Base-by-base conservation (phyloP, 2,329 filamentous ascomycete species). In the Aspergillus sp. region DNA sequence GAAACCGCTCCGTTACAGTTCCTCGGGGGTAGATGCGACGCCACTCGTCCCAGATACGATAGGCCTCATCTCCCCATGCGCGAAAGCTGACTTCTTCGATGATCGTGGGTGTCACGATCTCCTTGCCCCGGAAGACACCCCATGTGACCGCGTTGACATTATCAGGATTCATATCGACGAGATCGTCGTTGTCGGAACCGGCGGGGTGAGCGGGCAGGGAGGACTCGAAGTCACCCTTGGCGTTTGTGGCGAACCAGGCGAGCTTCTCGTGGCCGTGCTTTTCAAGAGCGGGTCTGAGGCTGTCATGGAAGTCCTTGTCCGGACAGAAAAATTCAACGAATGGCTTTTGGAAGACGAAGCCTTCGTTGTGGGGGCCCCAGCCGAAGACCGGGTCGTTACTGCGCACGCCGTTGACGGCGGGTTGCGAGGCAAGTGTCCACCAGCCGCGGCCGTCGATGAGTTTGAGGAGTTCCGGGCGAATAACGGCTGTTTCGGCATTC, bases 301-400 rank as follows among this genome's bases (percentile, higher is more conserved):
- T 61, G 4, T 56, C 65, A 13, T 72, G 68, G 84, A 90, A 97
- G 65, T 91, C 87, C 0, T 78, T 68, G 0, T 76, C 72, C 0
- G 90, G 84, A 49, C 95, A 73, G 76, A 98, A 98, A 72, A 97
- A 89, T 67, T 98, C 93, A 45, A 98, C 90, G 68, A 98, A 98
- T 0, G 91, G 86, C 71, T 97, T 98, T 64, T 98, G 93, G 74
- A 96, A 98, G 43, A 97, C 90, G 66, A 95, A 97, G 15, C 93
- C 93, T 60, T 74, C 71, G 27, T 90, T 84, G 44, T 80, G 81
- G 0, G 93, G 93, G 1, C 93, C 93, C 93, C 93, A 98, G 53
- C 93, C 93, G 60, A 95, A 95, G 17, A 88, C 81, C 3, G 79
- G 71, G 65, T 98, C 82, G 43, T 79, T 81, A 23, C 87, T 94